Percentiles rank a stretch among this genome's conserved stretches.
Conservation (phyloP, 495 filamentous ascomycete genomes). For the Trichoderma gamsii region DNA sequence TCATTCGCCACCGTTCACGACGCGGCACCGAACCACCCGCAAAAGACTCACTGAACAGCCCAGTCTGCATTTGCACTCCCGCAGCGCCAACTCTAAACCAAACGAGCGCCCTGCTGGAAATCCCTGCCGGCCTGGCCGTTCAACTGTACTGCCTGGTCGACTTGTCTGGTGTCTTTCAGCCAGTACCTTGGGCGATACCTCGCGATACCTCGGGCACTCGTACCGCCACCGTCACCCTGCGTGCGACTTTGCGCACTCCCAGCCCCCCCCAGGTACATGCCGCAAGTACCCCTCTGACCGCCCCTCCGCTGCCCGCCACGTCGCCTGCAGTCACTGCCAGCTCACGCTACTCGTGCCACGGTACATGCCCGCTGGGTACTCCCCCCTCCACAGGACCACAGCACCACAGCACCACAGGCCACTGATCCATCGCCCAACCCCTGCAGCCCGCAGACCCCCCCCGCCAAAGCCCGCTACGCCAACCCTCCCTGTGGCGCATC, state of each 20-base stretch:
- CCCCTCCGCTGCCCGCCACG: conserved; percentile 9
- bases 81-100: conserved; percentile 12
- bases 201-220: neutral
- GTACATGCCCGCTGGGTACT: neutral
- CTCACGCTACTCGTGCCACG: conserved; percentile 7
- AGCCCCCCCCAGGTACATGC: neutral
- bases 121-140: conserved; percentile 11
- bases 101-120: conserved; percentile 7
- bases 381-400: neutral
- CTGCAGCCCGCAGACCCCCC: conserved; percentile 6
- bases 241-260: neutral
- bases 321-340: conserved; percentile 1
- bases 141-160: neutral
- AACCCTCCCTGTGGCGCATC: conserved; percentile 13
- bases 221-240: conserved; percentile 10
- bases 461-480: neutral
- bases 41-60: neutral
- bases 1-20: neutral
- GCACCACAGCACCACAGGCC: too few relatives aligned
- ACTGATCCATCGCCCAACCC: conserved; percentile 7
- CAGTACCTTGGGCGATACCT: neutral
- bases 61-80: neutral
- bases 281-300: neutral
- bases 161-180: neutral
- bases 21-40: neutral